Conservation (phyloP, 148 eudicot genomes). For the Nepenthes gracilis region DNA sequence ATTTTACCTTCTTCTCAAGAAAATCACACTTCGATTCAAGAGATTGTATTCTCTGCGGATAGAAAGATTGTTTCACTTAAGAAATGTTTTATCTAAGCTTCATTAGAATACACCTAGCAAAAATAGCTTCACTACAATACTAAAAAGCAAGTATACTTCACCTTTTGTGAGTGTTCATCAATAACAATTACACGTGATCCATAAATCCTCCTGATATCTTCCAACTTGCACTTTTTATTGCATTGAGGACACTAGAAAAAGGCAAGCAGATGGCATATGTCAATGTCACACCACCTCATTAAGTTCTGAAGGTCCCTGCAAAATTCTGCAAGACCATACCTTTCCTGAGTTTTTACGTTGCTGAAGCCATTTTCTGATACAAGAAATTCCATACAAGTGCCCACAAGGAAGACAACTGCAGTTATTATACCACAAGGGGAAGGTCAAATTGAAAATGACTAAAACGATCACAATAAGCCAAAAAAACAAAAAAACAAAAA, state of each 20-base stretch:
- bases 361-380: constrained; percentile 77
- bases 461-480: no score
- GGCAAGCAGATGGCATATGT: not conserved
- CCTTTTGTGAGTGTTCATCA: constrained; percentile 73
- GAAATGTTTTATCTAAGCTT: constrained; percentile 1
- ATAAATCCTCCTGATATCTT: constrained; percentile 73
- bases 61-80: not conserved
- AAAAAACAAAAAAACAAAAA: no score
- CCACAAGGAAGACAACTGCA: constrained; percentile 91
- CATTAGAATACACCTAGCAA: constrained; percentile 4
- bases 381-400: constrained; percentile 71
- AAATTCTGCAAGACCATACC: constrained; percentile 24
- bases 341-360: constrained; percentile 45
- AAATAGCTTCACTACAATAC: no score
- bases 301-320: not conserved
- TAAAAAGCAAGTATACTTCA: constrained; percentile 11
- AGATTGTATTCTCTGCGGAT: constrained; percentile 49
- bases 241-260: constrained; percentile 81
- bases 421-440: constrained; percentile 4
- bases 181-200: constrained; percentile 60
- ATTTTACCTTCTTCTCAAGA: constrained; percentile 57
- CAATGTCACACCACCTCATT: not conserved
- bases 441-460: not conserved
- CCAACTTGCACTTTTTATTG: constrained; percentile 56
- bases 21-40: constrained; percentile 70